Conservation (phyloP, 2,329 filamentous ascomycete species). For the Aspergillus brunneoviolaceus region DNA sequence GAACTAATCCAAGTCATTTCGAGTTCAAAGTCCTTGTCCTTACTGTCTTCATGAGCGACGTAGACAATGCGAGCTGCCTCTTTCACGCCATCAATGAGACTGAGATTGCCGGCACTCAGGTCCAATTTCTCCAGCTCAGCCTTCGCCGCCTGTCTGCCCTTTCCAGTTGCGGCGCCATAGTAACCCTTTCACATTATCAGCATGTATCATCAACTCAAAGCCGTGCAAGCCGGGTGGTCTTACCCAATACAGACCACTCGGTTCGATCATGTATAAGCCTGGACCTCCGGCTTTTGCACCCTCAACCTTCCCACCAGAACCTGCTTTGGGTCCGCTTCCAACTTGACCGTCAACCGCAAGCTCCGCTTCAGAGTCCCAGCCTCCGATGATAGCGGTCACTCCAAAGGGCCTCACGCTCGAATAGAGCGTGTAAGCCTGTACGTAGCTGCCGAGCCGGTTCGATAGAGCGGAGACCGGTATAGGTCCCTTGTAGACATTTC, state of each 20-base stretch:
- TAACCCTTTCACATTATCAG: slow-evolving; percentile 64
- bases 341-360: slow-evolving; percentile 87
- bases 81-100: slow-evolving; percentile 84
- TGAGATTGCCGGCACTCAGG: slow-evolving; percentile 72
- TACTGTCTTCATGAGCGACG: slow-evolving; percentile 96
- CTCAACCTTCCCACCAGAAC: slow-evolving; percentile 78
- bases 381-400: slow-evolving; percentile 89
- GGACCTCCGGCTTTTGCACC: slow-evolving; percentile 81
- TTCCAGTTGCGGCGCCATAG: slow-evolving; percentile 95
- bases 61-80: slow-evolving; percentile 97
- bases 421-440: slow-evolving; percentile 97
- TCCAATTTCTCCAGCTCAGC: slow-evolving; percentile 98
- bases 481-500: slow-evolving; percentile 88
- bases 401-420: slow-evolving; percentile 95
- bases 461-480: slow-evolving; percentile 87
- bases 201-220: neutral
- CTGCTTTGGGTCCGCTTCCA: slow-evolving; percentile 72
- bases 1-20: slow-evolving; percentile 99
- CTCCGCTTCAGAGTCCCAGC: slow-evolving; percentile 88
- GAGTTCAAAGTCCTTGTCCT: slow-evolving; percentile 99
- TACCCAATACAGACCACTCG: slow-evolving; percentile 92
- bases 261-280: slow-evolving; percentile 98
- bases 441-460: slow-evolving; percentile 89
- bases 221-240: neutral
- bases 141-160: slow-evolving; percentile 95